phyloP scores from a whole-genome alignment of 2,329 filamentous ascomycete species.

The Epichloe gansuensis region DNA sequence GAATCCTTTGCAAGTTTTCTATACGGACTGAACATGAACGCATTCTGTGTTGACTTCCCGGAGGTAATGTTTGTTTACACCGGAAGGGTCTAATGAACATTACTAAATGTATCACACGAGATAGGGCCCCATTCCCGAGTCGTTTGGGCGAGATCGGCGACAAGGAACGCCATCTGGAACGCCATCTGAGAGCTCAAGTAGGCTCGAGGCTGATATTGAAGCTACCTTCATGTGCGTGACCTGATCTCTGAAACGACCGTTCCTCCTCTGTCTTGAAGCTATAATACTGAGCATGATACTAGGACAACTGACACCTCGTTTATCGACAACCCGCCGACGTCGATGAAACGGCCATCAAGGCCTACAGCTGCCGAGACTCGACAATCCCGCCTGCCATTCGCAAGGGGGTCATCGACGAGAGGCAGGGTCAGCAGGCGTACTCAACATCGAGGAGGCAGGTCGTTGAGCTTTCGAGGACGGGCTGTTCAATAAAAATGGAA shows the following conservation, averaged over 20 bases:
- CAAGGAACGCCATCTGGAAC: constrained; percentile 42
- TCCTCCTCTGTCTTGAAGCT: constrained; percentile 7
- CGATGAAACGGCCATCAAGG: constrained; percentile 36
- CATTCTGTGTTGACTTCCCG: constrained; percentile 94
- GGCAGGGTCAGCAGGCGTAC: constrained; percentile 16
- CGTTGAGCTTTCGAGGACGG: constrained; percentile 33
- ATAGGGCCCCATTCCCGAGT: constrained; percentile 72
- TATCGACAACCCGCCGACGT: constrained; percentile 65
- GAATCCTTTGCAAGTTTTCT: constrained; percentile 94
- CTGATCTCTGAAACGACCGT: background rate
- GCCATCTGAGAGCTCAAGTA: constrained; percentile 18
- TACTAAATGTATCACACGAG: background rate
- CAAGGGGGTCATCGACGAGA: constrained; percentile 27
- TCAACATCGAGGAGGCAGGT: constrained; percentile 31
- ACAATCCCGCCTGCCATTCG: constrained; percentile 35
- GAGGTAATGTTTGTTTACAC: constrained; percentile 46
- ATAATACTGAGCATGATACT: background rate
- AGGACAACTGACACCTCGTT: constrained; percentile 90
- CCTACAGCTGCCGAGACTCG: constrained; percentile 30
- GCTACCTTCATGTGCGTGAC: constrained; percentile 68
- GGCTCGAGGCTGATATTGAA: constrained; percentile 43
- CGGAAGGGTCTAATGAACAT: background rate
- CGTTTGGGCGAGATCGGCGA: constrained; percentile 57
- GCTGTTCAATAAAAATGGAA: constrained; percentile 27
- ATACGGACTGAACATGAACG: constrained; percentile 97